Evolutionary conservation across 2,329 filamentous ascomycete species (phyloP).

Genomic region (Cladophialophora immunda): DNA sequence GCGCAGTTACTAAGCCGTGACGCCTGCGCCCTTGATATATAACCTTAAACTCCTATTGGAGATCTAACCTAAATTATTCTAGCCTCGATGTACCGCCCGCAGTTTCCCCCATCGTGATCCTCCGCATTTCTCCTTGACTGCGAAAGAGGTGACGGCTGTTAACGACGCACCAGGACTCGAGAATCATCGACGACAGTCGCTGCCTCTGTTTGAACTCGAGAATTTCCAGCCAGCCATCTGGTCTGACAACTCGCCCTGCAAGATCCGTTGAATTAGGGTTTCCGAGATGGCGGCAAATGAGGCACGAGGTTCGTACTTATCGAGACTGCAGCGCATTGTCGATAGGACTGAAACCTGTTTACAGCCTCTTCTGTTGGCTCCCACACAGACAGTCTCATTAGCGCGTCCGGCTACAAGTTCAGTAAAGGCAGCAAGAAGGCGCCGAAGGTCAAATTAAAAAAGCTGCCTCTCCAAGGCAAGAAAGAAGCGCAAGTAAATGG

Average conservation of each 20-base stretch:
- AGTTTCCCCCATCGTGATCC: neutral
- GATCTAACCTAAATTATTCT: neutral
- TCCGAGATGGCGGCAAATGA: conserved; percentile 19
- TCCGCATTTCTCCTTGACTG: conserved; percentile 2
- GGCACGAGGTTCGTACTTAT: conserved; percentile 15
- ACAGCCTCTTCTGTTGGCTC: conserved; percentile 15
- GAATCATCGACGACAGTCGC: neutral
- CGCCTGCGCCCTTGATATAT: neutral
- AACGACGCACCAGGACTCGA: neutral
- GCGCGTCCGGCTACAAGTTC: conserved; percentile 57
- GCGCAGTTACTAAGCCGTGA: neutral
- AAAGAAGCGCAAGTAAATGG: conserved; percentile 49
- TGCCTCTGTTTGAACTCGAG: neutral
- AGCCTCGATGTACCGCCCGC: neutral
- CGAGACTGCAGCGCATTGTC: neutral
- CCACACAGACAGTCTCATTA: conserved; percentile 47
- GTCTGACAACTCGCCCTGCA: neutral
- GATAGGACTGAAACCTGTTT: neutral
- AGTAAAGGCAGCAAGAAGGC: conserved; percentile 55
- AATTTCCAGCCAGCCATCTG: neutral
- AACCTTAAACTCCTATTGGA: neutral
- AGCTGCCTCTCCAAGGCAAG: conserved; percentile 46
- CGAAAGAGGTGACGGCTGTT: conserved; percentile 39
- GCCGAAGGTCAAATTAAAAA: conserved; percentile 56
- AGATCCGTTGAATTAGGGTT: neutral